phyloP scores from a whole-genome alignment of 345 rosid species.

The Draba incana region DNA sequence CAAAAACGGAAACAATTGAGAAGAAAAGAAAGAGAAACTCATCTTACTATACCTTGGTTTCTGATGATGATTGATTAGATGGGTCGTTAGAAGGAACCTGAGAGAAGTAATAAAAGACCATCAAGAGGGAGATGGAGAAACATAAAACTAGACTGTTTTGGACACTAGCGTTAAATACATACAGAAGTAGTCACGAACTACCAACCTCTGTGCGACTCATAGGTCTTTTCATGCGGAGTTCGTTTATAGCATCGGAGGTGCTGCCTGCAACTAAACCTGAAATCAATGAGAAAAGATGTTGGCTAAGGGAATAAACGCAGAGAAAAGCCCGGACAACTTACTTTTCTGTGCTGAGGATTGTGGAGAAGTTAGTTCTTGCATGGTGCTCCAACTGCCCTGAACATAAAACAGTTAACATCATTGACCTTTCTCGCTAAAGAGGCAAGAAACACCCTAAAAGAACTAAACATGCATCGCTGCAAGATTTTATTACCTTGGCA shows the following conservation, averaged over 20 bases:
- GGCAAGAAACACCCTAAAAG: slow-evolving; percentile 5
- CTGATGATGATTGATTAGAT: slow-evolving; percentile 50
- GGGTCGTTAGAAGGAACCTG: slow-evolving; percentile 77
- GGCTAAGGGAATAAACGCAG: not conserved
- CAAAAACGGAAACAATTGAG: not conserved
- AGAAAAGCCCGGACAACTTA: slow-evolving; percentile 6
- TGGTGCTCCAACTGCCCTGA: slow-evolving; percentile 72
- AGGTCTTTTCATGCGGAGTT: slow-evolving; percentile 78
- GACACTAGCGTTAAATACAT: not conserved
- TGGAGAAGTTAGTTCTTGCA: slow-evolving; percentile 50
- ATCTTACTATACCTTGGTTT: slow-evolving; percentile 57
- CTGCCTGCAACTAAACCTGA: slow-evolving; percentile 56
- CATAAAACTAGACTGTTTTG: not conserved
- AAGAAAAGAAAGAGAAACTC: not conserved
- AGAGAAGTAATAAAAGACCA: slow-evolving; percentile 21
- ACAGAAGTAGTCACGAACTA: slow-evolving; percentile 23
- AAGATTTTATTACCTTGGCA: slow-evolving; percentile 64
- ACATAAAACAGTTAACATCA: slow-evolving; percentile 45
- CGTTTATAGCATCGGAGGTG: slow-evolving; percentile 57
- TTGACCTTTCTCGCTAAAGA: slow-evolving; percentile 21
- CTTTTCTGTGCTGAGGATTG: slow-evolving; percentile 53
- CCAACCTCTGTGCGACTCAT: slow-evolving; percentile 91
- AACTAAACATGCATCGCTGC: slow-evolving; percentile 19
- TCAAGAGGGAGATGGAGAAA: slow-evolving; percentile 17
- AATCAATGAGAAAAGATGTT: slow-evolving; percentile 16